phyloP scores from a whole-genome alignment of 2,329 filamentous ascomycete species.

The Xylogone sp. region DNA sequence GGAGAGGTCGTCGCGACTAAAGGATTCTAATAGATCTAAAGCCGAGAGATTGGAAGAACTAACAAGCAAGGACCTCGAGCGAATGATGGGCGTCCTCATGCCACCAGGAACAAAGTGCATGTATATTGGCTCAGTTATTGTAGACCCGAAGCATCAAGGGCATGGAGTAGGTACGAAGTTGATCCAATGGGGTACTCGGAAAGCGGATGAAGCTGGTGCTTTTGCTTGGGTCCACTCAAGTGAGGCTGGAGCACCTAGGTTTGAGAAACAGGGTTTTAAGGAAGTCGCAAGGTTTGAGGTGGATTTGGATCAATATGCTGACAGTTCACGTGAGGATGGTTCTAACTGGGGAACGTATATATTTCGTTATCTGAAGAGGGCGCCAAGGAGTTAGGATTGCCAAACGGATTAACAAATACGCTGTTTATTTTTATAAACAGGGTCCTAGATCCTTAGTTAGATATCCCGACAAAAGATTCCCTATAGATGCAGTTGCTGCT shows the following conservation, averaged over 20 bases:
- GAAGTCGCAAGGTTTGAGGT: constrained; percentile 25
- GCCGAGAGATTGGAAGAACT: constrained; percentile 18
- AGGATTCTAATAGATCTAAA: too few relatives aligned
- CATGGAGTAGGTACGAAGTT: constrained; percentile 32
- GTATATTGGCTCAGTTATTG: constrained; percentile 31
- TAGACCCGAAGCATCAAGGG: constrained; percentile 27
- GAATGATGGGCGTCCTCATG: constrained; percentile 25
- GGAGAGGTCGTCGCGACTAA: too few relatives aligned
- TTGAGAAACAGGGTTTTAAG: constrained; percentile 13
- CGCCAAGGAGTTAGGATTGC: not conserved
- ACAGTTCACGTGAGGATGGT: constrained; percentile 7
- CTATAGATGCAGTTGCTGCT: too few relatives aligned
- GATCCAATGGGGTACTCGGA: constrained; percentile 2
- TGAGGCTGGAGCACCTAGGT: constrained; percentile 4
- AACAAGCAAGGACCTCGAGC: constrained; percentile 27
- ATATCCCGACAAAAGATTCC: too few relatives aligned
- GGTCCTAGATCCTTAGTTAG: too few relatives aligned
- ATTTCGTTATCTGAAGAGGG: constrained; percentile 28
- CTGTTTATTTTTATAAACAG: too few relatives aligned
- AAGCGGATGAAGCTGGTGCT: constrained; percentile 5
- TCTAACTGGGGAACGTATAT: constrained; percentile 30
- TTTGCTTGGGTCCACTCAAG: constrained; percentile 6
- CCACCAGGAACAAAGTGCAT: constrained; percentile 25
- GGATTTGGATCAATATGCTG: constrained; percentile 29
- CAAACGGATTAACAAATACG: too few relatives aligned